A percentile compares a stretch with the other conserved stretches of the same genome.
phyloP scores from a whole-genome alignment of 129 eudicot genomes.

The Saussurea involucrata region DNA sequence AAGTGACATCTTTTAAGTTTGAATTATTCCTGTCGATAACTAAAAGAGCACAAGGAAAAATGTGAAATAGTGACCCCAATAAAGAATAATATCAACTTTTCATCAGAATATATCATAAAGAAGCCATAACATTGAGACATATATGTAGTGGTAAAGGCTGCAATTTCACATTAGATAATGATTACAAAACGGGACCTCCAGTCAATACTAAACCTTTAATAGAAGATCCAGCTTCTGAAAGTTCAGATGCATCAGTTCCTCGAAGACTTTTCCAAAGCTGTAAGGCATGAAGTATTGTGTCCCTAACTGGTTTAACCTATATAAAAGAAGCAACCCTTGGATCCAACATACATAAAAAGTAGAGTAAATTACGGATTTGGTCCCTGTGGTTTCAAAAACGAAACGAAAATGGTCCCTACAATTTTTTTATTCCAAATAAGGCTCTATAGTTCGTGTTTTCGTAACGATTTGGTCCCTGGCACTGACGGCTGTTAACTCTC shows the following conservation, averaged over 20 bases:
- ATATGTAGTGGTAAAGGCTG: neutral
- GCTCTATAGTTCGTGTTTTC: no score
- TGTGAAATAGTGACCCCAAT: neutral
- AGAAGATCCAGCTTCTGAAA: conserved; percentile 82
- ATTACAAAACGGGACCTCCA: conserved; percentile 6
- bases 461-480: no score
- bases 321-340: conserved; percentile 7
- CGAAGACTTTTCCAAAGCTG: conserved; percentile 77
- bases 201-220: conserved; percentile 53
- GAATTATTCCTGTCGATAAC: neutral
- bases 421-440: no score
- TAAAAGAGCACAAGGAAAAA: neutral
- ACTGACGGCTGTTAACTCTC: no score
- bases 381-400: no score
- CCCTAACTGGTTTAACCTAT: conserved; percentile 97
- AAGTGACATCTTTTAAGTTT: no score
- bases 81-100: no score
- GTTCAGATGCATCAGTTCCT: conserved; percentile 59
- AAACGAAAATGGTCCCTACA: no score
- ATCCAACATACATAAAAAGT: conserved; percentile 16
- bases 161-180: neutral
- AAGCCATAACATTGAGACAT: neutral
- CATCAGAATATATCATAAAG: neutral
- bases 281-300: conserved; percentile 76
- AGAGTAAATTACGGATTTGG: no score